These are phyloP conservation scores for Echeveria elegans DNA, from an alignment of 164 flowering plant species.

Conservation along the genomic window DNA sequence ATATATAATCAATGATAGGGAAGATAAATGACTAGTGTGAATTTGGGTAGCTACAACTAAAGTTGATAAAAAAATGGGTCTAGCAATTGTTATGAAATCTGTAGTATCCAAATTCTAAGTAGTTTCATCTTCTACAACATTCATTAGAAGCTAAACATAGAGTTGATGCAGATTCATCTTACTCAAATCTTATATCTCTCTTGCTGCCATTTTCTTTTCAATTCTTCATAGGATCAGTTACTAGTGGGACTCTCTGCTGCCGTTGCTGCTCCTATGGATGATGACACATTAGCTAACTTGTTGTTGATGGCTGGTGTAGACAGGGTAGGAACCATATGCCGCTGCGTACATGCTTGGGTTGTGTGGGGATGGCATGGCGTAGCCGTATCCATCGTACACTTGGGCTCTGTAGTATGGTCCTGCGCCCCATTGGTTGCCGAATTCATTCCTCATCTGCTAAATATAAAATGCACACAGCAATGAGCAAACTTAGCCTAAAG, in stretches of 20 bases:
- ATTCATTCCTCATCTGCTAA: slow-evolving; percentile 5
- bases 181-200: not conserved
- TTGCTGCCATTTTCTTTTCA: not conserved
- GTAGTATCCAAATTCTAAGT: not conserved
- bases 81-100: not conserved
- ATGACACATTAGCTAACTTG: slow-evolving; percentile 61
- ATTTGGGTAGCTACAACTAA: too few relatives aligned
- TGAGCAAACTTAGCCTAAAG: too few relatives aligned
- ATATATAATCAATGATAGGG: too few relatives aligned
- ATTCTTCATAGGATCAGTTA: not conserved
- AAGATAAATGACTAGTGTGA: too few relatives aligned
- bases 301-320: slow-evolving; percentile 73
- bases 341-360: slow-evolving; percentile 73
- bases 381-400: slow-evolving; percentile 69
- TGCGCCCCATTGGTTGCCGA: not conserved
- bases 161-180: not conserved
- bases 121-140: not conserved
- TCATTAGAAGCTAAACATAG: not conserved
- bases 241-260: not conserved
- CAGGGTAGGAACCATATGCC: slow-evolving; percentile 69
- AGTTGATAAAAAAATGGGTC: too few relatives aligned
- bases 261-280: not conserved
- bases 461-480: not conserved
- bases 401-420: slow-evolving; percentile 58
- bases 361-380: slow-evolving; percentile 48